A percentile compares a stretch with the other conserved stretches of the same genome.
Conservation (phyloP, 768 basidiomycete species). For the Termitomyces eurrhizus region DNA sequence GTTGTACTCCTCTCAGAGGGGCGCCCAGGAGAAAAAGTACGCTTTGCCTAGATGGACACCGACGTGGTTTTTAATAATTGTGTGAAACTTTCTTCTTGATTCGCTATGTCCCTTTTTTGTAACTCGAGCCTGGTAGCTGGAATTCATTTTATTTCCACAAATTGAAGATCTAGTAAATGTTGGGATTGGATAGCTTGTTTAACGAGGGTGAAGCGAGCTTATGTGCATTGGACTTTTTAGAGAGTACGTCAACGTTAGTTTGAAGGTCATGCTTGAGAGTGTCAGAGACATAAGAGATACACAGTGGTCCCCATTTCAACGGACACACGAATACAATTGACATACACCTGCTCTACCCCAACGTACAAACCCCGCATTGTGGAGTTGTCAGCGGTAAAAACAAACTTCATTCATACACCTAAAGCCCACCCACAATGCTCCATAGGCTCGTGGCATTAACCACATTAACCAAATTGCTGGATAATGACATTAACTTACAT, state of each 20-base stretch:
- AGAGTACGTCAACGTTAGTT: too few relatives aligned
- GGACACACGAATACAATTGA: neutral
- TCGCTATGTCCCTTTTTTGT: neutral
- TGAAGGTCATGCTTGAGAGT: neutral
- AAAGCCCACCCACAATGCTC: neutral
- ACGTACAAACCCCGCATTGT: neutral
- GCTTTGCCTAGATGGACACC: slow-evolving; percentile 46
- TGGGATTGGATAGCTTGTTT: too few relatives aligned
- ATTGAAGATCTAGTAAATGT: neutral
- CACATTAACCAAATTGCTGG: neutral
- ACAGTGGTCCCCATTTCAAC: too few relatives aligned
- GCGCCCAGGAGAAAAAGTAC: slow-evolving; percentile 83
- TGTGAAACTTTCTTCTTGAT: neutral
- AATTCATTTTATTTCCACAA: neutral
- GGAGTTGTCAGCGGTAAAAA: neutral
- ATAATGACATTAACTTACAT: neutral
- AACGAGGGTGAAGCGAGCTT: neutral
- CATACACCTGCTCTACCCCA: neutral
- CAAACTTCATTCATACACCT: neutral
- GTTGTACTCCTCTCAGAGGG: slow-evolving; percentile 86
- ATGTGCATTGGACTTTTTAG: neutral
- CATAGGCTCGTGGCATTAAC: too few relatives aligned
- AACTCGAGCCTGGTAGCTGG: neutral
- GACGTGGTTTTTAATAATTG: neutral
- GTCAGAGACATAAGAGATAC: too few relatives aligned